Evolutionary conservation across 768 basidiomycete genomes (phyloP).

Genomic region (Tephrocybe sp.): DNA sequence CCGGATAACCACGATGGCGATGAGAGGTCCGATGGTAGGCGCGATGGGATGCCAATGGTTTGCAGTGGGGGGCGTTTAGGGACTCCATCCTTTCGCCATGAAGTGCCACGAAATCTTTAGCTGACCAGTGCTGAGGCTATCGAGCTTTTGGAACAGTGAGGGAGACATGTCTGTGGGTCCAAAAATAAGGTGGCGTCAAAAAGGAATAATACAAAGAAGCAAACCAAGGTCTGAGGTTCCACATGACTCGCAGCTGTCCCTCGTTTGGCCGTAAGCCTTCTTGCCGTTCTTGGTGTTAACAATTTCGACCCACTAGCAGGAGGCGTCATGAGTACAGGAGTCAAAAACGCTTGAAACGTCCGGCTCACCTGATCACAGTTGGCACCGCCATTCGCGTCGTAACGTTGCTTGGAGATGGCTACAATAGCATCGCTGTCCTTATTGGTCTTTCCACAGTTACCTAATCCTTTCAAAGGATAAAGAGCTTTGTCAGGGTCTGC

Average conservation of each 20-base stretch:
- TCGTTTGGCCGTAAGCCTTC: conserved; percentile 46
- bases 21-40: background rate
- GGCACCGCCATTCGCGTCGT: conserved; percentile 45
- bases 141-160: conserved; percentile 55
- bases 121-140: conserved; percentile 44
- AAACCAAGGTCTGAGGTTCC: conserved; percentile 53
- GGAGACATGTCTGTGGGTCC: conserved; percentile 61
- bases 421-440: conserved; percentile 53
- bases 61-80: conserved; percentile 26
- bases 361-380: conserved; percentile 61
- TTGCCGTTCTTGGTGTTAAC: conserved; percentile 57
- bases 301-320: conserved; percentile 56
- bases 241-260: conserved; percentile 64
- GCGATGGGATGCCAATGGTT: background rate
- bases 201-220: background rate
- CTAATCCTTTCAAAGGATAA: conserved; percentile 34
- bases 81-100: conserved; percentile 45
- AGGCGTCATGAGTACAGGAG: conserved; percentile 10
- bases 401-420: conserved; percentile 58
- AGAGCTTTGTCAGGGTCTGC: conserved; percentile 11
- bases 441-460: conserved; percentile 64
- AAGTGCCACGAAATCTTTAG: conserved; percentile 63
- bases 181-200: background rate
- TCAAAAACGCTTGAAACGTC: background rate
- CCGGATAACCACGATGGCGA: conserved; percentile 2